Evolutionary conservation across 108 stramenopile genomes (phyloP).

Genomic region (Fragilaria crotonensis): DNA sequence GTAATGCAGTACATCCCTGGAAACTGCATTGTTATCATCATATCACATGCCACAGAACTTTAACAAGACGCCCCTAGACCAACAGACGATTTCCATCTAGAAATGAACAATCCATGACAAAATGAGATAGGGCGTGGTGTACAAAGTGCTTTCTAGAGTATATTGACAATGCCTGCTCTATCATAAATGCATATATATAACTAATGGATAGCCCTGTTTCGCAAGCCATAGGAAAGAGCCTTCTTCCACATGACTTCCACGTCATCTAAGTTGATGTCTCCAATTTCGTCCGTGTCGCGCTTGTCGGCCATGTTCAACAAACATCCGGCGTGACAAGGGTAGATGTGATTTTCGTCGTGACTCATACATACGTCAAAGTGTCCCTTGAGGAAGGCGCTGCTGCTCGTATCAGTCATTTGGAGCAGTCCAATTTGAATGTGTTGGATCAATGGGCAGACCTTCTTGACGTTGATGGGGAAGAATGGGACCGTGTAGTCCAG

Average conservation of each 20-base stretch:
- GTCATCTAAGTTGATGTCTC: slow-evolving; percentile 29
- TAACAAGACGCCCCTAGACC: too few species aligned
- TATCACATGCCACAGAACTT: too few species aligned
- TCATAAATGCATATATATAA: too few species aligned
- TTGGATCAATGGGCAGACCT: slow-evolving; percentile 27
- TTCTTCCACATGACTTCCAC: not conserved
- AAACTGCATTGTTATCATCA: too few species aligned
- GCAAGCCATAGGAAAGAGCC: not conserved
- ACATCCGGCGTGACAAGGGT: slow-evolving; percentile 64
- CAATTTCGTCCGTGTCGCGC: slow-evolving; percentile 58
- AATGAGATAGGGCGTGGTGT: too few species aligned
- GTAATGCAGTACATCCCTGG: too few species aligned
- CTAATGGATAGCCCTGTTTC: slow-evolving; percentile 1
- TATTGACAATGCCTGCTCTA: too few species aligned
- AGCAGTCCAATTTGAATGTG: slow-evolving; percentile 58
- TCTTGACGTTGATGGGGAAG: slow-evolving; percentile 37
- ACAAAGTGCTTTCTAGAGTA: too few species aligned
- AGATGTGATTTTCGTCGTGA: slow-evolving; percentile 56
- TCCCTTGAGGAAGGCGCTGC: slow-evolving; percentile 47
- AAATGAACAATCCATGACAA: too few species aligned
- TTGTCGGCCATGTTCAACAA: slow-evolving; percentile 50
- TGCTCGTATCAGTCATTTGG: slow-evolving; percentile 27
- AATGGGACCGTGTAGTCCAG: slow-evolving; percentile 68
- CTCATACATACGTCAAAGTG: slow-evolving; percentile 60
- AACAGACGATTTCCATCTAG: too few species aligned